These are phyloP conservation scores for Stachybotrys elegans DNA, from an alignment of 2,329 filamentous ascomycete genomes.

Conservation along the genomic window DNA sequence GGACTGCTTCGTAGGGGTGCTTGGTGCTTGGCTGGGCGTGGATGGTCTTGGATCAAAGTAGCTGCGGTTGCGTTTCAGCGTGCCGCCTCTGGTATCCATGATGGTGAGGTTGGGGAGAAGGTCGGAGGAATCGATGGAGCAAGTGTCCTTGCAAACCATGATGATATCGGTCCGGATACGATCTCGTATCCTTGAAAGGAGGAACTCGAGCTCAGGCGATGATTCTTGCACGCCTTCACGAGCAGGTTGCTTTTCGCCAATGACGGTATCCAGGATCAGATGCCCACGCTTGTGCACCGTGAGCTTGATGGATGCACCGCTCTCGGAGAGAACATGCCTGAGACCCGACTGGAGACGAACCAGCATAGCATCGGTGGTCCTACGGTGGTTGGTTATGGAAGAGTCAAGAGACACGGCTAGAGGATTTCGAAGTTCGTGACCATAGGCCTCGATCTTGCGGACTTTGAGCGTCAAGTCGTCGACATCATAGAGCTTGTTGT, in stretches of 20 bases:
- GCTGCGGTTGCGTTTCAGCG: conserved; percentile 7
- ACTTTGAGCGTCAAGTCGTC: conserved; percentile 46
- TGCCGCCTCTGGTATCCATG: conserved; percentile 10
- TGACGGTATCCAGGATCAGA: conserved; percentile 43
- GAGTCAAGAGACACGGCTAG: conserved; percentile 38
- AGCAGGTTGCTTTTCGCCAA: conserved; percentile 21
- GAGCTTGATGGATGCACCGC: conserved; percentile 41
- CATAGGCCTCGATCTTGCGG: conserved; percentile 38
- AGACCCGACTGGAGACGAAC: conserved; percentile 48
- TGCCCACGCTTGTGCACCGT: conserved; percentile 48
- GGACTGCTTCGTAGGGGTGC: conserved; percentile 16
- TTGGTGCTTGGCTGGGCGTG: conserved; percentile 14
- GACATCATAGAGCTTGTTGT: conserved; percentile 32
- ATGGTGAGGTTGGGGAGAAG: conserved; percentile 20
- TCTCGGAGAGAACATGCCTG: conserved; percentile 40
- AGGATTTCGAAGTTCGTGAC: conserved; percentile 42
- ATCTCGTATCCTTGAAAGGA: conserved; percentile 33
- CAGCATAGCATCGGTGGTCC: conserved; percentile 42
- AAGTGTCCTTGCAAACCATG: conserved; percentile 47
- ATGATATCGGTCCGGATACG: conserved; percentile 44
- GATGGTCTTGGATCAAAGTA: conserved; percentile 12
- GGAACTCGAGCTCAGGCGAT: background rate
- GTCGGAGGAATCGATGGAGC: conserved; percentile 31
- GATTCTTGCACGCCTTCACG: too few relatives aligned
- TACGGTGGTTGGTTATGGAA: conserved; percentile 34